Evolutionary conservation across 495 filamentous ascomycete species (phyloP), one percentile per base, ranked within the genome.

Genomic region (Xanthoparmelia taractica): DNA sequence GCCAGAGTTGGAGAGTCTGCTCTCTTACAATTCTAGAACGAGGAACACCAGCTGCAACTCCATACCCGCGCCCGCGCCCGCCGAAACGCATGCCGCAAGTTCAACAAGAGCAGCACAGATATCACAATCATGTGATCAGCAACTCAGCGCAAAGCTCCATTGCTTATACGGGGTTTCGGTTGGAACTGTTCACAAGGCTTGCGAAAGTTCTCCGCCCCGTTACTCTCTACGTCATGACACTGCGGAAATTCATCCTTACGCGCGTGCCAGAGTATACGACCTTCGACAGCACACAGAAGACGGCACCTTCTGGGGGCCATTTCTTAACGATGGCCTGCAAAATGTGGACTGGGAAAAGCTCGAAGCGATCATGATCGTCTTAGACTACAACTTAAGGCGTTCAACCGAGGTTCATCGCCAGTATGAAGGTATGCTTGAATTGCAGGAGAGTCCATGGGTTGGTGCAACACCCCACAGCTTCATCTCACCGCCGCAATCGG

Each of bases 341-440:
- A 70, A 68, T 13, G 82, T 86, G 4, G 85, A 89, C 66, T 89
- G 86, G 86, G 86, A 89, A 69, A 87, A 84, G 74, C 70, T 87
- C 27, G 86, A 89, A 66, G 82, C 84, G 0, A 77, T 87, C 37
- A 76, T 86, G 79, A 69, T 88, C 0, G 79, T 86, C 36, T 68
- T 87, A 18, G 77, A 77, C 7, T 74, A 76, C 56, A 88, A 87
- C 67, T 73, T 86, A 47, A 67, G 65, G 48, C 56, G 58, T 7
- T 67, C 59, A 15, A 55, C 31, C 4, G 56, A 56, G 12, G 57
- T 27, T 15, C 56, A 67, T 63, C 47, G 57, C 41, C 43, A 58
- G 23, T 58, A 45, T 47, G 25, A 63, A 33, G 56, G 18, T 36
- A 48, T 57, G 55, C 23, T 63, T n/a, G 56, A 52, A 25, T n/a